Conservation (phyloP, 306 rosid species). For the Pyrus communis region DNA sequence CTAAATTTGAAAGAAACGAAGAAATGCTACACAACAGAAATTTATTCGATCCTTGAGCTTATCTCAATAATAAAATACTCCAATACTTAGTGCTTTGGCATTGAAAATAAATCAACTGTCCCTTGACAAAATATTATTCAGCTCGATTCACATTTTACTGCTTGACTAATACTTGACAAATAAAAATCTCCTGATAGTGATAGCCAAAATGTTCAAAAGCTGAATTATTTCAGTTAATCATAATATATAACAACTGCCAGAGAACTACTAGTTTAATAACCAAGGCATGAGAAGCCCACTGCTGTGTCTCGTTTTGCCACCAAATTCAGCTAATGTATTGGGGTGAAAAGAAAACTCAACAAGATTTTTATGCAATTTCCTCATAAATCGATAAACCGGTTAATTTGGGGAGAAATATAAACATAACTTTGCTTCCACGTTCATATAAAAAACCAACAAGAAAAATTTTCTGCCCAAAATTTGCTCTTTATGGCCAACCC, state of each 20-base stretch:
- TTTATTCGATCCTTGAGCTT: background rate
- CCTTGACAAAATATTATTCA: background rate
- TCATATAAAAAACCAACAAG: no score
- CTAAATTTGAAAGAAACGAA: background rate
- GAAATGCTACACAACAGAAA: background rate
- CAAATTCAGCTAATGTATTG: background rate
- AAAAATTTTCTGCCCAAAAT: background rate
- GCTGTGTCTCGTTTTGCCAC: background rate
- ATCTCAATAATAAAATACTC: background rate
- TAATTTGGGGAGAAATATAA: background rate
- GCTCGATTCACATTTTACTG: background rate
- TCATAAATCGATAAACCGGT: no score
- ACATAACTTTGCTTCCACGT: background rate
- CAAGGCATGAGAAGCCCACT: no score
- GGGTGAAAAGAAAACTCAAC: no score
- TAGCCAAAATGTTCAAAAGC: no score
- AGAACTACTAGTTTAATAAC: background rate
- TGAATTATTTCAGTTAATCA: background rate
- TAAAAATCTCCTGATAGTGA: no score
- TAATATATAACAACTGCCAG: background rate
- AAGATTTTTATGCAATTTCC: no score
- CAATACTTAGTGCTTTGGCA: background rate
- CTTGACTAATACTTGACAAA: background rate
- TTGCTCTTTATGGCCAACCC: background rate
- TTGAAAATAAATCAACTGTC: background rate